These are phyloP conservation scores for Aspergillus costaricaensis DNA, from an alignment of 2,329 filamentous ascomycete genomes.

Conservation along the genomic window DNA sequence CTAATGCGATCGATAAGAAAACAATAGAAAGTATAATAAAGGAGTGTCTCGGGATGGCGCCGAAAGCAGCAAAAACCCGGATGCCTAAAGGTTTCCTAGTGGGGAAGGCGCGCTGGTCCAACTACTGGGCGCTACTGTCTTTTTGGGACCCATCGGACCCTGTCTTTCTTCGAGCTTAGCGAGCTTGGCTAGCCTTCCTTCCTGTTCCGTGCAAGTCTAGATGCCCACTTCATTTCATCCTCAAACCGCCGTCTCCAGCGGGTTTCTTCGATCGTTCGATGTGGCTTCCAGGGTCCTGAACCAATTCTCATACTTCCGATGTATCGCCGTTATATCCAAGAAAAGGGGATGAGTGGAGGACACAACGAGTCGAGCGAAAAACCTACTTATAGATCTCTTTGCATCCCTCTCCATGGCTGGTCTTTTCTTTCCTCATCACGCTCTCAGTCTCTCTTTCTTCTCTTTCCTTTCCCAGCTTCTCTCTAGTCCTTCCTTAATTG, in stretches of 20 bases:
- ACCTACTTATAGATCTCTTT: not conserved
- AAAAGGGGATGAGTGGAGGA: not conserved
- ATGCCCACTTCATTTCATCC: not conserved
- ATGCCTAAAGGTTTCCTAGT: not conserved
- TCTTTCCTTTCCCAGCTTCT: not conserved
- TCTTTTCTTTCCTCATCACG: not conserved
- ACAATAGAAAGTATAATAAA: not conserved
- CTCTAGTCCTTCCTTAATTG: slow-evolving; percentile 12
- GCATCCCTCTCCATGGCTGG: not conserved
- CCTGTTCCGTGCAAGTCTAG: not conserved
- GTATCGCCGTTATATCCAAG: not conserved
- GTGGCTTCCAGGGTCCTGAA: not conserved
- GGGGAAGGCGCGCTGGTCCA: not conserved
- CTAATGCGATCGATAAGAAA: not conserved
- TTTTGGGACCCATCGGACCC: not conserved
- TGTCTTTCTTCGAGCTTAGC: not conserved
- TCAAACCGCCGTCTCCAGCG: not conserved
- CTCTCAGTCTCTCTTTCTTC: not conserved
- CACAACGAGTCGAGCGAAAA: not conserved
- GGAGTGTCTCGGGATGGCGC: not conserved
- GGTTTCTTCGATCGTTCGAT: not conserved
- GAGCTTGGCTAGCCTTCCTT: not conserved
- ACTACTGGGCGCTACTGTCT: not conserved
- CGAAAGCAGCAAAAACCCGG: not conserved
- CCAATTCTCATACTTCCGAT: not conserved